Evolutionary conservation across 176 grass and related monocot genomes (phyloP).

Genomic region (Rhynchospora breviuscula): DNA sequence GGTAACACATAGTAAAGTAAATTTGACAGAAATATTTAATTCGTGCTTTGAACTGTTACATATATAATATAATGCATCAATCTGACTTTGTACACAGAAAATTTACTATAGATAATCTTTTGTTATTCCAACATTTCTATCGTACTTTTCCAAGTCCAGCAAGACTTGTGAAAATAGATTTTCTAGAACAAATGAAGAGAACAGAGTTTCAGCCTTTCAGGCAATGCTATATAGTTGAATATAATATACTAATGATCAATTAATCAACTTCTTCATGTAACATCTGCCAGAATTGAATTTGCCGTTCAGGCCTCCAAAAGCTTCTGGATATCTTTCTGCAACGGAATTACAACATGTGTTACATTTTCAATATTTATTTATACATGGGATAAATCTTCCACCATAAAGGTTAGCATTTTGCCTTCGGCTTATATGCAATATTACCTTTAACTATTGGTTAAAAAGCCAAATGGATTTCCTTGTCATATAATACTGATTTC

Average conservation of each 20-base stretch:
- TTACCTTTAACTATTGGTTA: not conserved
- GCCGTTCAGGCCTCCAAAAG: conserved; percentile 1
- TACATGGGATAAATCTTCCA: not conserved
- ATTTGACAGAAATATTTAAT: not conserved
- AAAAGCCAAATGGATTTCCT: not conserved
- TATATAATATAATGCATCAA: not conserved
- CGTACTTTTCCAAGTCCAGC: not conserved
- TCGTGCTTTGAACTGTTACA: not conserved
- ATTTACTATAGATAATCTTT: not conserved
- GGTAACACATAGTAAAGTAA: not conserved
- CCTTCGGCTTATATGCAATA: not conserved
- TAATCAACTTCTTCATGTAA: not conserved
- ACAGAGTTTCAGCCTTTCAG: not conserved
- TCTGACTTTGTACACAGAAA: not conserved
- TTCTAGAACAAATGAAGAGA: not conserved
- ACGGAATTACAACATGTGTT: not conserved
- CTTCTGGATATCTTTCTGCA: conserved; percentile 37
- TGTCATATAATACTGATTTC: not conserved
- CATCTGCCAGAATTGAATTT: not conserved
- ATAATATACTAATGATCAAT: not conserved
- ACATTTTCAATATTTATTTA: not conserved
- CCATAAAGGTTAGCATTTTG: not conserved
- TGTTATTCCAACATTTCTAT: not conserved
- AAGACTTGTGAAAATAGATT: not conserved
- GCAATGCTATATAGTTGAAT: not conserved